These are phyloP conservation scores for Clitopilus passeckerianus DNA, from an alignment of 768 basidiomycete species.

Conservation along the genomic window DNA sequence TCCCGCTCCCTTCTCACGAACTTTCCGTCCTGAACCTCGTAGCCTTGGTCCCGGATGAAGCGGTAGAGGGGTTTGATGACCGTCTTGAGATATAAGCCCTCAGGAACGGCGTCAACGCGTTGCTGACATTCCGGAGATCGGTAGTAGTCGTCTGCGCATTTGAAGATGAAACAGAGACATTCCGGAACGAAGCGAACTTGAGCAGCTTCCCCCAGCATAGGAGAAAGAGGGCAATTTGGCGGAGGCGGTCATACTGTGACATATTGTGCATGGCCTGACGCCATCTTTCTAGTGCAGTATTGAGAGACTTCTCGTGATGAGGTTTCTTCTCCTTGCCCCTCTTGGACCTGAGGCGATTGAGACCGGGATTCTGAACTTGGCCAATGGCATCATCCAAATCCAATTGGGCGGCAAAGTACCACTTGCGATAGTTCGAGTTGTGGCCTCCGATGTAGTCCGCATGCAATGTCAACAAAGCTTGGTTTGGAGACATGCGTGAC, in stretches of 20 bases:
- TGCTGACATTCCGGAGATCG: slow-evolving; percentile 98
- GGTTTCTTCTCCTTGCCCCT: slow-evolving; percentile 44
- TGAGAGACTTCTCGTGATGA: slow-evolving; percentile 59
- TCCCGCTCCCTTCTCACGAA: slow-evolving; percentile 92
- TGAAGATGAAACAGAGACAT: slow-evolving; percentile 99
- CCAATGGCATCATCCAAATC: slow-evolving; percentile 98
- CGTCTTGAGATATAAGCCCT: slow-evolving; percentile 88
- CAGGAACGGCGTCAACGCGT: slow-evolving; percentile 85
- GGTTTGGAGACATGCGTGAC: slow-evolving; percentile 95
- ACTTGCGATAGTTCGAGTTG: slow-evolving; percentile 98
- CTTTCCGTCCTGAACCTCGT: slow-evolving; percentile 93
- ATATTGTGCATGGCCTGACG: slow-evolving; percentile 97
- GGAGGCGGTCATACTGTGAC: slow-evolving; percentile 95
- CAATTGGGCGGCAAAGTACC: slow-evolving; percentile 99
- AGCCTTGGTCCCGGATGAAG: slow-evolving; percentile 96
- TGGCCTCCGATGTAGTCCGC: slow-evolving; percentile 99
- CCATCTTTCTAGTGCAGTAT: slow-evolving; percentile 88
- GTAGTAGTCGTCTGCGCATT: slow-evolving; percentile 99
- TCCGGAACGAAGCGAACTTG: slow-evolving; percentile 97
- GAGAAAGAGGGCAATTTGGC: slow-evolving; percentile 93
- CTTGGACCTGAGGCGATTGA: slow-evolving; percentile 77
- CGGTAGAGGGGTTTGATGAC: slow-evolving; percentile 93
- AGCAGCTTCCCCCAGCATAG: slow-evolving; percentile 99
- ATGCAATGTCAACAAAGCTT: slow-evolving; percentile 91
- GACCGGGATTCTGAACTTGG: slow-evolving; percentile 84